Evolutionary conservation across 306 rosid genomes (phyloP).

Genomic region (Medicago truncatula): DNA sequence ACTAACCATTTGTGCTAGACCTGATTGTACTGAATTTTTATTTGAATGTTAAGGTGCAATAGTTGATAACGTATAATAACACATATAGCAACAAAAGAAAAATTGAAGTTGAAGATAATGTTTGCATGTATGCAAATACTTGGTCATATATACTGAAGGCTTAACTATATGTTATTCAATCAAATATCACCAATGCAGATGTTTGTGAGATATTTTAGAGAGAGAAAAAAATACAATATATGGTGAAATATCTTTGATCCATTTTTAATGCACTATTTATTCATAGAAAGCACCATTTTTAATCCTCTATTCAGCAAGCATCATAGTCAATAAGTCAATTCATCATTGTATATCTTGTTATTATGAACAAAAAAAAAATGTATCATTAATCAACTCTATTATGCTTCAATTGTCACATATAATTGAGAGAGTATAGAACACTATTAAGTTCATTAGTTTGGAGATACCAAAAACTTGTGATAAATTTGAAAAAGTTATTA

Average conservation of each 20-base stretch:
- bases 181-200: too few species aligned
- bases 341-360: background rate
- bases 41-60: background rate
- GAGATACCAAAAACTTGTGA: background rate
- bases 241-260: background rate
- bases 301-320: background rate
- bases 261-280: background rate
- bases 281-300: background rate
- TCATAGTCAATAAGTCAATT: too few species aligned
- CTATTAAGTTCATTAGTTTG: background rate
- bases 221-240: background rate
- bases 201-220: background rate
- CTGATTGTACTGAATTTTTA: background rate
- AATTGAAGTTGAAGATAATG: background rate
- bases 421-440: background rate
- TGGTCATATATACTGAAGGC: background rate
- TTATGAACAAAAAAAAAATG: too few species aligned
- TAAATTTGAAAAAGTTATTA: background rate
- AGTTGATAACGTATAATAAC: background rate
- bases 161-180: too few species aligned
- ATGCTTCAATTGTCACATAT: too few species aligned
- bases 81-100: background rate
- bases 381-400: too few species aligned
- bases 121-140: too few species aligned
- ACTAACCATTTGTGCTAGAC: too few species aligned